Evolutionary conservation across 305 asterid genomes (phyloP), one percentile per base, ranked within the genome.

Genomic region (Coffea humblotiana): DNA sequence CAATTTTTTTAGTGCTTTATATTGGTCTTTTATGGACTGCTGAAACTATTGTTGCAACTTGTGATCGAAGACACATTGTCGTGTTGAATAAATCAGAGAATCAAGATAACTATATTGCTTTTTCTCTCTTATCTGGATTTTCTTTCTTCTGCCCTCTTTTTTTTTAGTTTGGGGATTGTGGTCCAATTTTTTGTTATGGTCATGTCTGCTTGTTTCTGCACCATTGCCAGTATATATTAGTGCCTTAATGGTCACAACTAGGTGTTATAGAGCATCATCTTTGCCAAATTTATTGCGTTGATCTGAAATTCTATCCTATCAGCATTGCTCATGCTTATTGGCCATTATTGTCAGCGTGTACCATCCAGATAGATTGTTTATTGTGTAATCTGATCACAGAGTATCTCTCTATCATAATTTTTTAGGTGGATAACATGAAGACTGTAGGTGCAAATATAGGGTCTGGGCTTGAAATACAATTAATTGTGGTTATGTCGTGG

Each of bases 361-460:
- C n/a, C 4, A 23, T 71, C 37, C 69, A 27, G 40, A 71, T 45
- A 1, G 3, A 32, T 27, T 25, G 27, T 8, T 16, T 73, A 27
- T 49, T 27, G 6, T 5, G 0, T 65, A 37, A 16, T 43, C 48
- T 76, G 69, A 48, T 11, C 45, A 16, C 72, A 12, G 51, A 43
- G 8, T 9, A 37, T 60, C 32, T 63, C 40, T 6, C 14, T 9
- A 45, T 27, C 12, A 76, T 21, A 47, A 43, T 68, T 58, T 71
- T 82, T 77, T 58, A 95, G 98, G 91, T 88, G 61, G 87, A 91
- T 80, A 96, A 93, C 80, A 84, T 91, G 88, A 89, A 88, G 91
- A 58, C 67, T 15, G 74, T 90, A 64, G 98, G 96, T 25, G 86
- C 84, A 80, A 86, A 84, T 71, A 85, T 89, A 85, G 89, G 93